These are phyloP conservation scores for Calonectria pseudoreteaudii DNA, from an alignment of 2,329 filamentous ascomycete species.

Conservation along the genomic window DNA sequence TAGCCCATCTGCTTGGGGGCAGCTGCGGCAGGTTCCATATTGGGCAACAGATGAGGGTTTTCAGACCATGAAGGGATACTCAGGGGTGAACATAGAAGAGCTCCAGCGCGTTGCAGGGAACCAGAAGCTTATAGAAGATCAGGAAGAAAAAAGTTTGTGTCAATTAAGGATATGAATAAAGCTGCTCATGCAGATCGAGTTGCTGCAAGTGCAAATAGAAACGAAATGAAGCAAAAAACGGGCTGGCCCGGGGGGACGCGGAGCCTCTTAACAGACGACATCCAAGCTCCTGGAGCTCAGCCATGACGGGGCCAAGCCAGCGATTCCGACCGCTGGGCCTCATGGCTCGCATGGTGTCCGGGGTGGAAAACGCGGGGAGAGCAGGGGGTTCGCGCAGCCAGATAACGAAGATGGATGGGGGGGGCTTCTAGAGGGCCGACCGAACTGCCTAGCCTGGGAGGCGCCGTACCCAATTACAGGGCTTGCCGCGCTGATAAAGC, in stretches of 20 bases:
- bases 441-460: constrained; percentile 1
- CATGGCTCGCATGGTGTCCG: constrained; percentile 11
- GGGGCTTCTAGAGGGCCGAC: constrained; percentile 23
- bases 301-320: constrained; percentile 13
- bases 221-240: neutral
- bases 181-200: constrained; percentile 18
- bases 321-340: constrained; percentile 12
- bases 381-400: constrained; percentile 9
- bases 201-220: constrained; percentile 15
- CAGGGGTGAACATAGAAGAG: neutral
- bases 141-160: neutral
- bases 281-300: neutral
- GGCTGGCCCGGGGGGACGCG: constrained; percentile 4
- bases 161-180: constrained; percentile 12
- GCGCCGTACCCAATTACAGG: constrained; percentile 10
- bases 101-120: neutral
- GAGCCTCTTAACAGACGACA: constrained; percentile 16
- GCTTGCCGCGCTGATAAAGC: constrained; percentile 26
- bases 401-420: constrained; percentile 17
- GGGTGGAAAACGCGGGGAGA: constrained; percentile 28
- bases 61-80: neutral
- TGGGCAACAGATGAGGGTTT: neutral
- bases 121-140: neutral
- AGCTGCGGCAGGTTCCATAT: constrained; percentile 27
- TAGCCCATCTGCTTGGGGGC: constrained; percentile 53